A percentile compares a stretch with the other conserved stretches of the same genome.
phyloP scores from a whole-genome alignment of 2,329 filamentous ascomycete species.

The Parastagonospora nodorum region DNA sequence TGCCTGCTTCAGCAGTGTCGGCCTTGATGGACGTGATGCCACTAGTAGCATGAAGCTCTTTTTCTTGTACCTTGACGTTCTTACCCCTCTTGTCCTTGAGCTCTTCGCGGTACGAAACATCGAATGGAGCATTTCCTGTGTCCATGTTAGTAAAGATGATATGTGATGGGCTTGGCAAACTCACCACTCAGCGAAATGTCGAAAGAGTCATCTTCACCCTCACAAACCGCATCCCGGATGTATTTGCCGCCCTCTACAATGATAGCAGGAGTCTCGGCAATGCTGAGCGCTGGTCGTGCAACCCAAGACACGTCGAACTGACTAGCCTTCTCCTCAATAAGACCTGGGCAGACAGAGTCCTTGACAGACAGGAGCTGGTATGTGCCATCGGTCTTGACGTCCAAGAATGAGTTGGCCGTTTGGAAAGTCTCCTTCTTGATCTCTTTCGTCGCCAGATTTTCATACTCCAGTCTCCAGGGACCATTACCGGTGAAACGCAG shows the following conservation, averaged over 20 bases:
- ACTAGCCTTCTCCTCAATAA: conserved; percentile 74
- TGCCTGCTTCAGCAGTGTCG: conserved; percentile 81
- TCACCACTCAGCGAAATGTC: conserved; percentile 79
- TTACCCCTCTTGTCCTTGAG: conserved; percentile 70
- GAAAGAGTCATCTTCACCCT: conserved; percentile 89
- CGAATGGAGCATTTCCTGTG: conserved; percentile 76
- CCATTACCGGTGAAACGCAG: conserved; percentile 82
- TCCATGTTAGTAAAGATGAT: conserved; percentile 24
- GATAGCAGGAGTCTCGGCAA: conserved; percentile 68
- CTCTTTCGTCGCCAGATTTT: conserved; percentile 63
- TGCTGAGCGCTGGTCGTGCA: conserved; percentile 72
- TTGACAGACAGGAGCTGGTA: conserved; percentile 80
- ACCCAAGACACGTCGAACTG: conserved; percentile 86
- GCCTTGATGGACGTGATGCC: conserved; percentile 79
- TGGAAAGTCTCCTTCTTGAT: conserved; percentile 56
- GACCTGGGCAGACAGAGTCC: conserved; percentile 82
- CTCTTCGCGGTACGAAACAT: conserved; percentile 78
- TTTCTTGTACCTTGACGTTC: conserved; percentile 63
- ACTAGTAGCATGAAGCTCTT: conserved; percentile 76
- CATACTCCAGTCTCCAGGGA: conserved; percentile 82
- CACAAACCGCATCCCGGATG: conserved; percentile 82
- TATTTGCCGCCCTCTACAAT: conserved; percentile 60
- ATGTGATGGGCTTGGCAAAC: conserved; percentile 23
- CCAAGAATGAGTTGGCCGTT: conserved; percentile 69
- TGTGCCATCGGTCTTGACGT: conserved; percentile 69